phyloP scores from a whole-genome alignment of 169 alveolate species.

The Cryptosporidium felis region DNA sequence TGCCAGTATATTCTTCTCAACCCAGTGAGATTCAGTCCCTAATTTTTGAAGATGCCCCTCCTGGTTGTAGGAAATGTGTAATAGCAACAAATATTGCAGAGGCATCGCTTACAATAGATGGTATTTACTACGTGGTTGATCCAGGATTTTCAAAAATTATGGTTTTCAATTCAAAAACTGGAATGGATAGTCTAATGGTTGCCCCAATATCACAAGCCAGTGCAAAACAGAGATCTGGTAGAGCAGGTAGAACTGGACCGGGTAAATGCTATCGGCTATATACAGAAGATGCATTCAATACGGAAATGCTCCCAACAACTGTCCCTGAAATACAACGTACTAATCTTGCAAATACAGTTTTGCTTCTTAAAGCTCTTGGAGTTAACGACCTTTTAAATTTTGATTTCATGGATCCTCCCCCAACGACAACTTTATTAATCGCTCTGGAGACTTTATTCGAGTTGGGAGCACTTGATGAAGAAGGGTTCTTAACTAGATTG shows the following conservation, averaged over 20 bases:
- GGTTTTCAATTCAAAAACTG: slow-evolving; percentile 95
- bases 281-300: slow-evolving; percentile 96
- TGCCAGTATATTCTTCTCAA: slow-evolving; percentile 97
- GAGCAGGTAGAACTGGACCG: slow-evolving; percentile 99
- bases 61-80: slow-evolving; percentile 97
- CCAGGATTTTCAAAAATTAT: slow-evolving; percentile 99
- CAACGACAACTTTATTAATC: slow-evolving; percentile 93
- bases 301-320: slow-evolving; percentile 98
- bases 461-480: slow-evolving; percentile 99
- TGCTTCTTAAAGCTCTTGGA: slow-evolving; percentile 99
- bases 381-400: slow-evolving; percentile 97
- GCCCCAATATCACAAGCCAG: slow-evolving; percentile 98
- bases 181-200: slow-evolving; percentile 97
- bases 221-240: slow-evolving; percentile 99
- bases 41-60: slow-evolving; percentile 98
- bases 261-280: slow-evolving; percentile 99
- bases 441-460: slow-evolving; percentile 97
- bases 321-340: slow-evolving; percentile 99
- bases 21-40: slow-evolving; percentile 96
- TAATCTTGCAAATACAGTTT: slow-evolving; percentile 97
- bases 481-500: slow-evolving; percentile 98
- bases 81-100: slow-evolving; percentile 99
- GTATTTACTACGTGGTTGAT: slow-evolving; percentile 99
- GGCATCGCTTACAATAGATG: slow-evolving; percentile 99
- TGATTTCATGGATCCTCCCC: slow-evolving; percentile 99